Percentiles rank a stretch among this genome's conserved stretches.
These are phyloP conservation scores for Malassezia cuniculi DNA, from an alignment of 1,284 basidiomycete species.

Conservation along the genomic window DNA sequence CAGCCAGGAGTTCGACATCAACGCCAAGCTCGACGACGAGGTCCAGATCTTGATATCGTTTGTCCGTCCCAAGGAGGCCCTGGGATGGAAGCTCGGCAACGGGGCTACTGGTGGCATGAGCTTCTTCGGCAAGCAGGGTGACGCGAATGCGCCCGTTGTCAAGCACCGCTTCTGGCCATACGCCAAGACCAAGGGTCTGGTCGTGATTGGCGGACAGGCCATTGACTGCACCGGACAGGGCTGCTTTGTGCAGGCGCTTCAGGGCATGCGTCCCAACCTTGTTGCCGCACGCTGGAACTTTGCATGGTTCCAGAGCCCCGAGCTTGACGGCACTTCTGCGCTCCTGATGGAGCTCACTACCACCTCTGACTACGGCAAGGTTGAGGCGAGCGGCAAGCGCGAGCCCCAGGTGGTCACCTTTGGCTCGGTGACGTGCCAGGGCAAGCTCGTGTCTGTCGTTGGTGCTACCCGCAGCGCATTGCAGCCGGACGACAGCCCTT, in stretches of 20 bases:
- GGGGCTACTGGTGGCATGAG: constrained; percentile 78
- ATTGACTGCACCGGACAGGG: constrained; percentile 62
- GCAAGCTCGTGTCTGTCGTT: constrained; percentile 61
- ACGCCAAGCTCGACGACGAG: constrained; percentile 65
- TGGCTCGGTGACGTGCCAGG: constrained; percentile 66
- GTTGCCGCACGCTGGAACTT: constrained; percentile 94
- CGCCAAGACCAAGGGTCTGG: constrained; percentile 55
- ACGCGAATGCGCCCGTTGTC: constrained; percentile 31
- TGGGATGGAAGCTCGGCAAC: constrained; percentile 83
- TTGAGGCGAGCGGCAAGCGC: constrained; percentile 4
- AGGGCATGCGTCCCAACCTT: constrained; percentile 92
- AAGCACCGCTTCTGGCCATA: constrained; percentile 41
- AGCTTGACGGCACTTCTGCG: constrained; percentile 55
- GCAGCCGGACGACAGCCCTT: constrained; percentile 27
- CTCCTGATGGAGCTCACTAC: constrained; percentile 96
- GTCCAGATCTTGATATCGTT: constrained; percentile 69
- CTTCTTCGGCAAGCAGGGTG: constrained; percentile 58
- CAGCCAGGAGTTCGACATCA: constrained; percentile 62
- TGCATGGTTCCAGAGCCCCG: constrained; percentile 59
- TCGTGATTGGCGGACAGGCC: constrained; percentile 60
- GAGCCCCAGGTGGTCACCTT: constrained; percentile 55
- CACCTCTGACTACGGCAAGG: constrained; percentile 32
- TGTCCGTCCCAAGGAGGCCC: constrained; percentile 56
- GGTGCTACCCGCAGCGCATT: constrained; percentile 42
- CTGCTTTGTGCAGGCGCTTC: constrained; percentile 90